Conservation (phyloP, 345 rosid species). For the Arabidopsis thaliana region TAIR10.1 NC_003076.8:21407501-21408000, state of each 20-base stretch:
- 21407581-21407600: not conserved
- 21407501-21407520: constrained; percentile 18
- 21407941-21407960: not conserved
- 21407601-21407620: not conserved
- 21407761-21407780: not conserved
- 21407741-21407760: too few relatives aligned
- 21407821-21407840: not conserved
- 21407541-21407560: constrained; percentile 13
- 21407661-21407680: not conserved
- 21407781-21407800: not conserved
- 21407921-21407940: not conserved
- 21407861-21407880: not conserved
- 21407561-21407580: not conserved
- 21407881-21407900: not conserved
- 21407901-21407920: not conserved
- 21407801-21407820: not conserved
- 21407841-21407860: not conserved
- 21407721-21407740: too few relatives aligned
- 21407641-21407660: not conserved
- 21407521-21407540: not conserved
- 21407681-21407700: not conserved
- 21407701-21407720: not conserved
- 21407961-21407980: not conserved
- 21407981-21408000: not conserved
- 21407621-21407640: not conserved